phyloP scores from a whole-genome alignment of 768 basidiomycete genomes.

The Termitomyces sp. region DNA sequence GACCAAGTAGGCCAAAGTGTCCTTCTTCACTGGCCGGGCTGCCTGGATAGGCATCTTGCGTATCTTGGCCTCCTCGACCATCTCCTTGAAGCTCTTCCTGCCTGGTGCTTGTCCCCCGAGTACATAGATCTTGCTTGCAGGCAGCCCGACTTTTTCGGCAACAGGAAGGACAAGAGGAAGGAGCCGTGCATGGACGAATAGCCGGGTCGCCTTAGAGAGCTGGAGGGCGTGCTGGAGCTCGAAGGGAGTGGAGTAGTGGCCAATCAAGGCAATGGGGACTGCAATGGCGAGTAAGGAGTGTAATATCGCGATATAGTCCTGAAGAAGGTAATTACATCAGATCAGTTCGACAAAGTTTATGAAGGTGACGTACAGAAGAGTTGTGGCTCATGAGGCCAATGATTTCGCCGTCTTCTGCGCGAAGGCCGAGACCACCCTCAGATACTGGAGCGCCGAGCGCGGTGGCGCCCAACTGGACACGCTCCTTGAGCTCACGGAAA shows the following conservation, averaged over 20 bases:
- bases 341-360: background rate
- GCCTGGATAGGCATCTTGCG: conserved; percentile 12
- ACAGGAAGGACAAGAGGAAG: conserved; percentile 38
- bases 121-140: conserved; percentile 43
- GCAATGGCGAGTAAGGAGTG: conserved; percentile 46
- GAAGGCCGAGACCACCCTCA: conserved; percentile 56
- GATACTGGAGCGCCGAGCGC: conserved; percentile 44
- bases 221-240: conserved; percentile 52
- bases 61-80: conserved; percentile 31
- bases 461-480: conserved; percentile 53
- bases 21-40: conserved; percentile 11
- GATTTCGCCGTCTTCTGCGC: conserved; percentile 45
- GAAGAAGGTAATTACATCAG: background rate
- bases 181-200: conserved; percentile 51
- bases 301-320: conserved; percentile 56
- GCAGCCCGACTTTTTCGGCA: conserved; percentile 28
- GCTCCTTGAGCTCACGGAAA: conserved; percentile 46
- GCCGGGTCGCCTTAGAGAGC: conserved; percentile 42
- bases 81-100: conserved; percentile 35
- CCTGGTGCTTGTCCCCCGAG: conserved; percentile 40
- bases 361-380: conserved; percentile 45
- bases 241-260: conserved; percentile 50
- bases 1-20: conserved; percentile 19
- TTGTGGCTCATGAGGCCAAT: conserved; percentile 72
- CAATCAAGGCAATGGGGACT: conserved; percentile 51